Conservation (phyloP, 176 grass and related monocot genomes). For the Aegilops tauschii region DNA sequence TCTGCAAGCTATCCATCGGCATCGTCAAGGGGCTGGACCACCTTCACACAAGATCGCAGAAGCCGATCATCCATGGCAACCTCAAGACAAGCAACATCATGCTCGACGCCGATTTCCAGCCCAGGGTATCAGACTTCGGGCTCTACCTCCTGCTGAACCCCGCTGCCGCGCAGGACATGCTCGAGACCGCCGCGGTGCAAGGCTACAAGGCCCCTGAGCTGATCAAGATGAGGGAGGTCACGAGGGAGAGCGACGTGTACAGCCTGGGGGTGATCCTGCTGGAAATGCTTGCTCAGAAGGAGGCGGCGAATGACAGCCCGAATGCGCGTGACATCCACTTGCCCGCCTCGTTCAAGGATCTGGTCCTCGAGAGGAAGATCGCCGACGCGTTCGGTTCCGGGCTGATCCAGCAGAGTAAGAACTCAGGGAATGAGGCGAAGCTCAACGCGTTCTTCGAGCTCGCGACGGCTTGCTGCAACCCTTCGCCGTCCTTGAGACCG, state of each 20-base stretch:
- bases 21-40: slow-evolving; percentile 86
- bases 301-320: slow-evolving; percentile 21
- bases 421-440: slow-evolving; percentile 43
- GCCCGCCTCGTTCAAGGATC: slow-evolving; percentile 62
- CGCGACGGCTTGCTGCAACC: slow-evolving; percentile 63
- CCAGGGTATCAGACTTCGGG: slow-evolving; percentile 78
- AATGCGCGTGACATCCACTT: slow-evolving; percentile 57
- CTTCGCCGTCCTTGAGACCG: slow-evolving; percentile 70
- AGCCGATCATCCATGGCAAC: slow-evolving; percentile 78
- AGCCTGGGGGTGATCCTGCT: slow-evolving; percentile 77
- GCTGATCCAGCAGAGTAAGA: slow-evolving; percentile 51
- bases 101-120: slow-evolving; percentile 87
- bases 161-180: slow-evolving; percentile 65
- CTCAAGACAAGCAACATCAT: slow-evolving; percentile 93
- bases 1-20: slow-evolving; percentile 74
- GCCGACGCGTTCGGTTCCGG: slow-evolving; percentile 54
- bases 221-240: slow-evolving; percentile 75
- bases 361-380: slow-evolving; percentile 79
- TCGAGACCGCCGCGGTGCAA: slow-evolving; percentile 58
- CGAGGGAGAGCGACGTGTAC: slow-evolving; percentile 70
- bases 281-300: slow-evolving; percentile 85
- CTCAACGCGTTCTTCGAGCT: slow-evolving; percentile 50
- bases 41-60: slow-evolving; percentile 70
- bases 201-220: slow-evolving; percentile 88
- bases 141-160: slow-evolving; percentile 75